Evolutionary conservation across 176 grass and related monocot species (phyloP).

Genomic region (Rhipidocladum racemiflorum): DNA sequence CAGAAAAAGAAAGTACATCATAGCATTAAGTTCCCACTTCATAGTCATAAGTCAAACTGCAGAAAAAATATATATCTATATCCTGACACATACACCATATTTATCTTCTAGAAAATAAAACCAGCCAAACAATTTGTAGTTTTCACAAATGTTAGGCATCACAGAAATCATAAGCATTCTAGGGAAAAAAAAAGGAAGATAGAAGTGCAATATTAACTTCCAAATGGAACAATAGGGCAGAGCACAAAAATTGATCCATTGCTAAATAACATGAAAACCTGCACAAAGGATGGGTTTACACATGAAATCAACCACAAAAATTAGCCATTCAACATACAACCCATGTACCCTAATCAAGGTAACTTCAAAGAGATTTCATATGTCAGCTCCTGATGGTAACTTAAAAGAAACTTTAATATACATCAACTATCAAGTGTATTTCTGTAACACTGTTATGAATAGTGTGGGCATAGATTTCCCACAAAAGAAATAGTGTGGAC

Average conservation of each 20-base stretch:
- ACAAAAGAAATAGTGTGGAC: background rate
- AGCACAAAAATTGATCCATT: constrained; percentile 88
- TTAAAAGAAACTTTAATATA: constrained; percentile 23
- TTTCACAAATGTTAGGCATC: constrained; percentile 17
- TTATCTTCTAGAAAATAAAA: constrained; percentile 8
- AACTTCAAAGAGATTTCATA: background rate
- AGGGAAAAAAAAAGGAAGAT: background rate
- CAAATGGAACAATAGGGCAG: constrained; percentile 95
- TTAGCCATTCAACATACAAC: background rate
- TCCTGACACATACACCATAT: constrained; percentile 2
- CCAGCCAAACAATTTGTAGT: background rate
- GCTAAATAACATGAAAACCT: constrained; percentile 90
- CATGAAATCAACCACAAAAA: constrained; percentile 29
- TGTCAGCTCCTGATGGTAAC: background rate
- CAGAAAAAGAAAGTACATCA: background rate
- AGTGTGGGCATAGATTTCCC: background rate
- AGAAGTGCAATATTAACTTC: constrained; percentile 56
- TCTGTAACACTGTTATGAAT: background rate
- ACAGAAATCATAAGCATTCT: background rate
- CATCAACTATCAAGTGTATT: background rate
- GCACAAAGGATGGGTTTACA: constrained; percentile 34
- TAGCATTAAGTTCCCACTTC: background rate
- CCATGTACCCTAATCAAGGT: constrained; percentile 1
- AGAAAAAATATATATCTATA: background rate
- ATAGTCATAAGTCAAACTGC: too few relatives aligned